Base-by-base conservation (phyloP, 31 red algal genomes). In the Porphyra umbilicalis region DNA sequence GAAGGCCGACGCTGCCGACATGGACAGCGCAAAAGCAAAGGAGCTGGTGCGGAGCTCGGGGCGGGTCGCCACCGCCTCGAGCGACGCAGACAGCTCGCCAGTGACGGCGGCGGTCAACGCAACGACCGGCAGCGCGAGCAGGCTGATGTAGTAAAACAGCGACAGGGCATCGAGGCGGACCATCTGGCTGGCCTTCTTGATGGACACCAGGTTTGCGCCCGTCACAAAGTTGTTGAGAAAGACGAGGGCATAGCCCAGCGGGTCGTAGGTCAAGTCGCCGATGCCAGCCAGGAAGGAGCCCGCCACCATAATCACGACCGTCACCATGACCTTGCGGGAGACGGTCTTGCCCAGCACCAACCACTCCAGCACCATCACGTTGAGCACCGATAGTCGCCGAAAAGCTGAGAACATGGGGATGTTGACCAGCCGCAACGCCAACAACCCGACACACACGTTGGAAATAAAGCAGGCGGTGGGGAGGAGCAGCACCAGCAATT, bases 341-440 rank as follows among this genome's bases (percentile, higher is more conserved):
- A 88, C 85, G 35, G 81, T 87, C 83, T 88, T 90, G 32, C 86
- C 84, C 6, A 92, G 68, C 32, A 93, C 85, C 34, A 95, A 7
- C 38, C 77, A 90, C 79, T 98, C 96, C 32, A 98, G 35, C 11
- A 92, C 39, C 87, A 98, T 90, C 80, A 98, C 96, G 33, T 79
- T 86, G 18, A 98, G 79, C 33, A 94, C 96, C 37, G 84, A 90
- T 32, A 98, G 90, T 18, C 96, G 86, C 35, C 96, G 85, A 75
- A 98, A 95, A 30, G 92, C 92, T 40, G 92, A 95, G 80, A 98
- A 98, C 96, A 98, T 98, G 32, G 96, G 96, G 77, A 98, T 92
- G 82, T 95, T 98, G 29, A 94, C 96, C 9, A 90, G 81, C 76
- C 88, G 80, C 32, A 98, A 87, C 9, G 92, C 96, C 36, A 93